These are phyloP conservation scores for Phytophthora multivora DNA, from an alignment of 352 stramenopile genomes.

Conservation along the genomic window DNA sequence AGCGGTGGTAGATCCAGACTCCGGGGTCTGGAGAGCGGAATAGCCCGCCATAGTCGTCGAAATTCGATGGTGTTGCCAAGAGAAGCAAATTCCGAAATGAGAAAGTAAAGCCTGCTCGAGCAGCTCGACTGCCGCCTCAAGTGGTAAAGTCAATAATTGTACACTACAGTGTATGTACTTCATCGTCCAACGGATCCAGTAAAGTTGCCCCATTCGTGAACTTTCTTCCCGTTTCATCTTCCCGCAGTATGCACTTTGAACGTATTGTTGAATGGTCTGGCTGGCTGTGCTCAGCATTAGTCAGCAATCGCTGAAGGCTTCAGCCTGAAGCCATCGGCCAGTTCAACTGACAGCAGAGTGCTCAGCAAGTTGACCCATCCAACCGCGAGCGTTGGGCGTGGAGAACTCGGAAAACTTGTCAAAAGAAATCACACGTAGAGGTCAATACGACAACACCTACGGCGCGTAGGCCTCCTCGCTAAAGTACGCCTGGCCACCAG, in stretches of 20 bases:
- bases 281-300: no score
- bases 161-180: no score
- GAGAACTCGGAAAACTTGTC: slow-evolving; percentile 22
- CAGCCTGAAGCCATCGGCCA: no score
- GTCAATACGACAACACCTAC: slow-evolving; percentile 23
- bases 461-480: slow-evolving; percentile 20
- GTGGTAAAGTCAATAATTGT: no score
- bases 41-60: not conserved
- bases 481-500: slow-evolving; percentile 18
- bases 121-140: not conserved
- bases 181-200: no score
- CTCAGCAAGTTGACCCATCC: no score
- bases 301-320: no score
- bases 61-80: not conserved
- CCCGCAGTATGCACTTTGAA: no score
- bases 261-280: no score
- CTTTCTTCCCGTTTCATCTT: no score
- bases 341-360: no score
- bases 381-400: not conserved
- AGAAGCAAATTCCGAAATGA: not conserved
- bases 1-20: not conserved
- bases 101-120: not conserved
- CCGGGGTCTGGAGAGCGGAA: not conserved
- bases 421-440: slow-evolving; percentile 27
- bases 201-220: no score